Base-by-base conservation (phyloP, 2,329 filamentous ascomycete genomes). In the Lomentospora prolificans region DNA sequence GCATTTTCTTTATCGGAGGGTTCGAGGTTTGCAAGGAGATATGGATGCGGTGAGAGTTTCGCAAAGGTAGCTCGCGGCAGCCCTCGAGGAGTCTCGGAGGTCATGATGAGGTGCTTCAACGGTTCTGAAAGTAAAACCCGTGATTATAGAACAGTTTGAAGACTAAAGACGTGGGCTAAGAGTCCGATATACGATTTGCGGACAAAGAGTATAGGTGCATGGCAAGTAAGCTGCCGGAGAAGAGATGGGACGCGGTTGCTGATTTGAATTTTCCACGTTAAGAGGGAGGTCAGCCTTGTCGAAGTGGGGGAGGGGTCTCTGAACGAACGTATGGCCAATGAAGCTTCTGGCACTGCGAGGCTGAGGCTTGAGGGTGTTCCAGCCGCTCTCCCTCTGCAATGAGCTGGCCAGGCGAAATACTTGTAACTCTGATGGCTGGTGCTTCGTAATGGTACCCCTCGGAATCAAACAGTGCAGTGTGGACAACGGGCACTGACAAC, bases 11-110 rank as follows among this genome's bases (percentile, higher is more conserved):
- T 72, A 57, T 75, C 71, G 61, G 74, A 73, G 31, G 85, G 80
- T 60, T 86, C 80, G 64, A 97, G 87, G 70, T 95, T 94, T 54
- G 90, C 89, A 66, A 95, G 86, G 59, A 97, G 85, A 73, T 89
- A 96, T 7, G 90, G 87, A 62, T 90, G 86, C 4, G 94, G 91
- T 33, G 90, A 90, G 66, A 96, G 85, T 65, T 91, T 91, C 57
- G 90, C 89, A 70, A 96, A 96, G 64, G 89, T 85, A 62, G 87
- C 75, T 65, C 87, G 73, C 48, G 77, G 72, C 56, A 81, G 70
- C 55, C 75, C 75, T 41, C 64, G 60, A 3, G 64, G 60, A 25
- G 27, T 28, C 50, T 55, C 53, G 53, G 44, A 19, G 7, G 39
- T 25, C 28, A 46, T 50, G 31, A 17, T 14, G 14, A 46, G 19